Evolutionary conservation across 345 rosid species (phyloP).

Genomic region (Linum trigynum): DNA sequence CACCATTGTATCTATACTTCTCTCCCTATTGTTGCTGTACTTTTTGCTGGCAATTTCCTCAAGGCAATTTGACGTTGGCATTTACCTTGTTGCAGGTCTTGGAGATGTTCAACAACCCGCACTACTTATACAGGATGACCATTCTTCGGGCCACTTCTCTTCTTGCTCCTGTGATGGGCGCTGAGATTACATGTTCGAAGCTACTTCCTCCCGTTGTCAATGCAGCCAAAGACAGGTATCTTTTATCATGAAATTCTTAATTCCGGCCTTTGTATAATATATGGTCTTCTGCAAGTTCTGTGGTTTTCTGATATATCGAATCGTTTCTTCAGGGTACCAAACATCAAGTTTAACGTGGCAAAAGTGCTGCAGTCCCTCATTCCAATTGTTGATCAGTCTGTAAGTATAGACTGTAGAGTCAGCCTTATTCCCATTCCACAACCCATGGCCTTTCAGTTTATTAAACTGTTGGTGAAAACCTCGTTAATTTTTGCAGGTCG

Average conservation of each 20-base stretch:
- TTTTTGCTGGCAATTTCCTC: not conserved
- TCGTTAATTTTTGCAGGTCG: slow-evolving; percentile 32
- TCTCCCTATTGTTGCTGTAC: no score
- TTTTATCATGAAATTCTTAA: not conserved
- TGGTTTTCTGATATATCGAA: slow-evolving; percentile 10
- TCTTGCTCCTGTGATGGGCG: slow-evolving; percentile 82
- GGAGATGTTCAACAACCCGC: slow-evolving; percentile 67
- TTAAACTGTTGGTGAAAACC: not conserved
- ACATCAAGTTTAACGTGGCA: slow-evolving; percentile 88
- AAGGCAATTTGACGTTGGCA: not conserved
- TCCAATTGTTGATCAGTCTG: slow-evolving; percentile 75
- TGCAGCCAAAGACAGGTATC: slow-evolving; percentile 85
- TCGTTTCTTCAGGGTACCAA: slow-evolving; percentile 59
- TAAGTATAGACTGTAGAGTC: slow-evolving; percentile 26
- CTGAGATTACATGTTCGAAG: slow-evolving; percentile 77
- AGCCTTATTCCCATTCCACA: not conserved
- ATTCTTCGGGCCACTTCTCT: slow-evolving; percentile 64
- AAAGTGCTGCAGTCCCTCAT: slow-evolving; percentile 83
- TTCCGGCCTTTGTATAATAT: not conserved
- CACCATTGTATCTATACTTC: no score
- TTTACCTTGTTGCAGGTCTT: slow-evolving; percentile 40
- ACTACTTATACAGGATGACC: slow-evolving; percentile 88
- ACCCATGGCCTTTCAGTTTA: not conserved
- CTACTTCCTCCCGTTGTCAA: slow-evolving; percentile 65
- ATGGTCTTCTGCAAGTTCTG: not conserved